Evolutionary conservation across 2,329 filamentous ascomycete genomes (phyloP), one percentile per base, ranked within the genome.

Genomic region (Apiospora aurea): DNA sequence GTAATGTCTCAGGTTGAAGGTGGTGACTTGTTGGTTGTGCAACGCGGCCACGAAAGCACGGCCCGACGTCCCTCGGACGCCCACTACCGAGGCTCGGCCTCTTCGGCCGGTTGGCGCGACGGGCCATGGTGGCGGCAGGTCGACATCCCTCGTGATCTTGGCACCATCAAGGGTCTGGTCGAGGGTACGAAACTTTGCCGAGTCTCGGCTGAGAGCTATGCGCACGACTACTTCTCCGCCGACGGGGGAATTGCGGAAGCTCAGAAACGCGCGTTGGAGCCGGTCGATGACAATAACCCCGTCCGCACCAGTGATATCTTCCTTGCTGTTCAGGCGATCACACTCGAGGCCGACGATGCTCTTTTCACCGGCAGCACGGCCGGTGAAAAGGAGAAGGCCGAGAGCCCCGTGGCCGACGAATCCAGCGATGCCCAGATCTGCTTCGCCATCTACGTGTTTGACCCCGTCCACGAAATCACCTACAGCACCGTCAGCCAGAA

Each of bases 1-100:
- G 95, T 99, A 78, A 99, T 99, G 96, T 90, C 95, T n/a, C 96
- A 99, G 84, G 96, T 99, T 66, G 96, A 99, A 83, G 96, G 96
- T 75, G 96, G 96, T 71, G 96, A 98, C 78, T 87, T 99, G 24
- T 88, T 98, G 70, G 96, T 99, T 71, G 91, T 98, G 73, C 96
- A 99, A 83, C 93, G 95, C 49, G 96, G 96, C 26, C 93, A 94
- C 73, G 96, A 98, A 83, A 94, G 92, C 68, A 89, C 91, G 67
- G 91, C 90, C 43, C 91, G 91, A 66, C 89, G 91, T 61, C 88
- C 88, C 57, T 90, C 90, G 1, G 87, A 93, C 67, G 87, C 87
- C 51, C 88, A 79, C 72, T 80, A 87, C 77, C 83, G 83, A 53
- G 82, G 87, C 38, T 81, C 85, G 38, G 89, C 91, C 69, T 85